Evolutionary conservation across 163 green algal species (phyloP).

Genomic region (Scenedesmus sp.): DNA sequence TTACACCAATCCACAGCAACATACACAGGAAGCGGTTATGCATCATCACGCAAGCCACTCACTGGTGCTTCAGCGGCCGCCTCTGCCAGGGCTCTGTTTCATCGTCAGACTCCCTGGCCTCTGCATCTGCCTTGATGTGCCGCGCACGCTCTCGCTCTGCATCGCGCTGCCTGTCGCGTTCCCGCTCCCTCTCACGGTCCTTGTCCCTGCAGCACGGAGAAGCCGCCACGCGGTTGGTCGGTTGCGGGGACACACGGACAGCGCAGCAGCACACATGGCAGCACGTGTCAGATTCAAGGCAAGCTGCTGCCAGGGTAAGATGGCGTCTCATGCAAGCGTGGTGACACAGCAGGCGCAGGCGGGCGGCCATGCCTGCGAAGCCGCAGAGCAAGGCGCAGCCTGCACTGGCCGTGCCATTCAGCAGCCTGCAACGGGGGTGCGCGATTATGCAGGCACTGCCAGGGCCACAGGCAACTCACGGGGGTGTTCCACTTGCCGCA

Average conservation of each 20-base stretch:
- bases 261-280: slow-evolving; percentile 11
- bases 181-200: slow-evolving; percentile 48
- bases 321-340: background rate
- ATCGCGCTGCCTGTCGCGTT: slow-evolving; percentile 57
- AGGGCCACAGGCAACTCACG: background rate
- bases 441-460: background rate
- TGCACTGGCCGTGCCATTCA: background rate
- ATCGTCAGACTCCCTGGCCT: slow-evolving; percentile 58
- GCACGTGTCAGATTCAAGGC: background rate
- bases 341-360: background rate
- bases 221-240: background rate
- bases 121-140: slow-evolving; percentile 59
- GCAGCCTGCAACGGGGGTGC: background rate
- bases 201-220: slow-evolving; percentile 13
- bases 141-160: slow-evolving; percentile 59
- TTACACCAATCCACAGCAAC: background rate
- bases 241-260: background rate
- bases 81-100: slow-evolving; percentile 62
- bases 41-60: background rate
- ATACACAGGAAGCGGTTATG: too few relatives aligned
- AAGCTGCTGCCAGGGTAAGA: background rate
- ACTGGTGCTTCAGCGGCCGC: slow-evolving; percentile 41
- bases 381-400: background rate
- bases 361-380: background rate
- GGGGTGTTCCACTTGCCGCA: background rate